Evolutionary conservation across 257 asterid species (phyloP), one percentile per base, ranked within the genome.

Genomic region (Solanum okadae): DNA sequence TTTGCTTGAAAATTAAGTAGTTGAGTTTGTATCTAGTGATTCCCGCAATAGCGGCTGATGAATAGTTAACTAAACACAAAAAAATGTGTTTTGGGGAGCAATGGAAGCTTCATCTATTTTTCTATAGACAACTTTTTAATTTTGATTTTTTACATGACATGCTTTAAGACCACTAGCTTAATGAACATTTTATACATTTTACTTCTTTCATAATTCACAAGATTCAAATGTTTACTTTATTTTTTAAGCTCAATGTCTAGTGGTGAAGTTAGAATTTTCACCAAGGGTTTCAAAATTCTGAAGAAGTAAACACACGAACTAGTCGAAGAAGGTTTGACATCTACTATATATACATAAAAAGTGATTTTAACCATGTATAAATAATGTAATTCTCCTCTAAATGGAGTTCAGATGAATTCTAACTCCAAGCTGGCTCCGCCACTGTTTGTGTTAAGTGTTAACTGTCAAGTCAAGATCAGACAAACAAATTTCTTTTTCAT

Each of bases 211-310:
- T 65, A 65, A 3, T 2, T 6, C 3, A 25, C 18, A 25, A 25
- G 16, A 65, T 25, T 5, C 9, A 65, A 65, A 65, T n/a, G 33
- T 65, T 2, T n/a, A 22, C 6, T 61, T 61, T 63, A 1, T 65
- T 11, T n/a, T 5, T n/a, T 10, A 25, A 25, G 29, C 70, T 9
- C 12, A 22, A 23, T 22, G 6, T 61, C 29, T 22, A 23, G 6
- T 61, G 11, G 12, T 0, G 25, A 0, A 20, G 25, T 1, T 0
- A 3, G 1, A 22, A 59, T 59, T 8, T 22, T 59, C 1, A 3
- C 12, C 3, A 8, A 59, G 5, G 1, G 1, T 59, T 59, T 59
- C 27, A 56, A 56, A 56, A 56, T 56, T 49, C 0, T 8, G 25
- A 22, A 59, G 5, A 8, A 20, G 67, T 59, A 8, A 59, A 59